Evolutionary conservation across 2,329 filamentous ascomycete species (phyloP), one percentile per base, ranked within the genome.

Genomic region (Dactylella cylindrospora): DNA sequence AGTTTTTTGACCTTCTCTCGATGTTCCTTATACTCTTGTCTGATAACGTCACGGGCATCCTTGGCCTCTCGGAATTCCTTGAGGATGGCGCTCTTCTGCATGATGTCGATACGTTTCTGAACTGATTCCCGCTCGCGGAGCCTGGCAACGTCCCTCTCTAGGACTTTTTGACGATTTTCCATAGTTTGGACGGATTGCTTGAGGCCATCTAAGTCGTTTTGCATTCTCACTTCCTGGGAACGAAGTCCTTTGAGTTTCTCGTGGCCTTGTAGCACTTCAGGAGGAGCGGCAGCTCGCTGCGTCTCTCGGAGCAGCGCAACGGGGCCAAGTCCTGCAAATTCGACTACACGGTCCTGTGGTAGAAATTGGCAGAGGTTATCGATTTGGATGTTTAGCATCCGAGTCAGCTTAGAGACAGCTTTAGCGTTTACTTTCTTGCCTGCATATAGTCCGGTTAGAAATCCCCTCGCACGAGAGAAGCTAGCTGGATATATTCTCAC

Each of bases 341-440:
- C 90, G 19, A 90, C 88, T 1, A 98, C 93, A 67, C 90, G 86
- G 71, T 98, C 93, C 72, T 98, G 93, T 0, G 93, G 93, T 36
- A 98, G 76, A 69, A 98, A 98, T 71, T 98, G 93, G 72, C 93
- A 98, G 1, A 98, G 78, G 68, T 98, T 98, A 76, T 98, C 93
- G 66, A 97, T 88, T 73, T 98, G 93, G 45, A 98, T 97, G 41
- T 85, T 85, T 69, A 95, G 83, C 7, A 78, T 79, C 59, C 77
- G 80, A 62, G 85, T 86, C 41, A 95, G 75, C 7, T 78, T 74
- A 8, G 22, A 38, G 10, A 64, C 31, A 2, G 50, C 23, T 15
- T 33, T 46, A 12, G 41, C 40, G 5, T 25, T 38, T 51, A 36
- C 28, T 26, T 64, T 49, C 46, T 55, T 64, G 25, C 59, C 59